Conservation (phyloP, 495 filamentous ascomycete species). For the Astrocystis sublimbata region DNA sequence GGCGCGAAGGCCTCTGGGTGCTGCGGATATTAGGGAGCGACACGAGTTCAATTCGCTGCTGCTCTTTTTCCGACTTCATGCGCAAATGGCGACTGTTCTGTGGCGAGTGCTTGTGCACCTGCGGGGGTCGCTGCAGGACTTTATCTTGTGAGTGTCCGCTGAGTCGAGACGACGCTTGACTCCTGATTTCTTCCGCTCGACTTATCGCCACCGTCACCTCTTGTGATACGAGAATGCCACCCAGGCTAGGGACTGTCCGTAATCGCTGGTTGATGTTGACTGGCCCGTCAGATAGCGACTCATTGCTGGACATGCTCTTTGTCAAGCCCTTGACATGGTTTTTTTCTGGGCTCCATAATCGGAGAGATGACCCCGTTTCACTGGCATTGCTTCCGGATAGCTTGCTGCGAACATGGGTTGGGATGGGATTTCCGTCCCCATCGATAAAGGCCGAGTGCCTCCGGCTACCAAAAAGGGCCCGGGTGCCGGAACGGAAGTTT, state of each 20-base stretch:
- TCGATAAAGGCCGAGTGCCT: slow-evolving; percentile 12
- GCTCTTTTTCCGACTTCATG: slow-evolving; percentile 19
- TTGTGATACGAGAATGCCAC: slow-evolving; percentile 57
- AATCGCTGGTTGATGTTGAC: neutral
- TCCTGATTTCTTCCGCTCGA: slow-evolving; percentile 23
- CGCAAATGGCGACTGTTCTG: neutral
- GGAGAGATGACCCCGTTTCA: slow-evolving; percentile 42
- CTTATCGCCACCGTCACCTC: slow-evolving; percentile 54
- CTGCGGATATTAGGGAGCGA: neutral
- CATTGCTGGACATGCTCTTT: too few relatives aligned
- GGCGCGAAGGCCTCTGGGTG: neutral
- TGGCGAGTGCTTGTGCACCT: neutral
- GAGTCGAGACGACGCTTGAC: neutral
- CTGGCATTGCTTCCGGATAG: slow-evolving; percentile 51
- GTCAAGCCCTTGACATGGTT: neutral
- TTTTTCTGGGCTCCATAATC: slow-evolving; percentile 30
- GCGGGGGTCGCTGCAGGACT: neutral
- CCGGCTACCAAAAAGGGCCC: neutral
- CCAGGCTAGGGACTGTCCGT: slow-evolving; percentile 21
- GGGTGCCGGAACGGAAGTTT: neutral
- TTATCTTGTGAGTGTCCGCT: neutral
- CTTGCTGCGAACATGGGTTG: slow-evolving; percentile 12
- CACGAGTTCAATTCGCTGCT: slow-evolving; percentile 20
- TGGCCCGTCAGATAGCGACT: neutral
- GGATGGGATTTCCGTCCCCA: slow-evolving; percentile 14